Percentiles rank a stretch among this genome's conserved stretches.
Conservation (phyloP, 1,284 basidiomycete species). For the Apiotrichum sp. region DNA sequence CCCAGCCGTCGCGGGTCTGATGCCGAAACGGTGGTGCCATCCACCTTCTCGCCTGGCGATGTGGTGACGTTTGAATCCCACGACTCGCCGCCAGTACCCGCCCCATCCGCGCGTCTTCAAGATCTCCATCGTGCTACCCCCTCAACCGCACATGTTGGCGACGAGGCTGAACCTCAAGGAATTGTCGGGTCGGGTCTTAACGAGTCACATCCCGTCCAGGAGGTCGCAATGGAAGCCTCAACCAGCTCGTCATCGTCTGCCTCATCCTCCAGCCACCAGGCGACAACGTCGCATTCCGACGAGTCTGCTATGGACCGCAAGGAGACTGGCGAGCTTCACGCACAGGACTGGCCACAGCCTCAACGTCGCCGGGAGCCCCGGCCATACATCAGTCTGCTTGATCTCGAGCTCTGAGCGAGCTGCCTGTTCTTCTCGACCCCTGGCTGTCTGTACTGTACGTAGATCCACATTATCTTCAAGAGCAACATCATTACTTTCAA, state of each 20-base stretch:
- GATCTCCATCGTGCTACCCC: background rate
- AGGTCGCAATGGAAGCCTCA: background rate
- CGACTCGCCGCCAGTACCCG: background rate
- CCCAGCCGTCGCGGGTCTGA: constrained; percentile 3
- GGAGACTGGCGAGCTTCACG: constrained; percentile 9
- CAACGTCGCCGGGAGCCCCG: background rate
- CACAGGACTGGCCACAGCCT: constrained; percentile 9
- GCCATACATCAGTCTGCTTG: constrained; percentile 14
- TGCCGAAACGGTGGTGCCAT: constrained; percentile 9
- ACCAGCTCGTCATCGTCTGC: background rate
- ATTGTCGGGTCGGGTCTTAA: too few relatives aligned
- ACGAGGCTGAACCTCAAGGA: too few relatives aligned
- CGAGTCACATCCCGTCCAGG: background rate
- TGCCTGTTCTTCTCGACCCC: too few relatives aligned
- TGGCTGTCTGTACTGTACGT: too few relatives aligned
- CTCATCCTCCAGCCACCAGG: constrained; percentile 1
- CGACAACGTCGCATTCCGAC: background rate
- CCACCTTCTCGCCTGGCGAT: background rate
- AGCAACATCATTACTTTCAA: too few relatives aligned
- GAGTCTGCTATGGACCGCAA: background rate
- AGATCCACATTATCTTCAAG: too few relatives aligned
- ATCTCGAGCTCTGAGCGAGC: constrained; percentile 2
- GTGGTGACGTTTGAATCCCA: background rate
- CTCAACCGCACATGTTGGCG: background rate
- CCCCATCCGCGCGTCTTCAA: background rate